Conservation (phyloP, 306 rosid genomes). For the Vicia sativa region DNA sequence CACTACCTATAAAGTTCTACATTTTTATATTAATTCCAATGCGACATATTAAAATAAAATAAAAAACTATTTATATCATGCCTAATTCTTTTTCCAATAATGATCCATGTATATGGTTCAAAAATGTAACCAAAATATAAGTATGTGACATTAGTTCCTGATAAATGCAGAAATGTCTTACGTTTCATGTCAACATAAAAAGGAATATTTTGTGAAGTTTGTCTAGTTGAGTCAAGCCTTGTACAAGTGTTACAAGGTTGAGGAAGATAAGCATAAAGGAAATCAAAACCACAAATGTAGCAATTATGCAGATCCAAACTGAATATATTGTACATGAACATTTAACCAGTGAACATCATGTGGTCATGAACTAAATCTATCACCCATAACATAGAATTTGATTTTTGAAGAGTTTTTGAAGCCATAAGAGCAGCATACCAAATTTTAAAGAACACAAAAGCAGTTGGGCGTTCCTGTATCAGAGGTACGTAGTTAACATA, state of each 20-base stretch:
- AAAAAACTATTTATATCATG: too few species aligned
- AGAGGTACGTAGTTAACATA: conserved; percentile 21
- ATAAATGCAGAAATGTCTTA: conserved; percentile 47
- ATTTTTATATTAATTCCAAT: conserved; percentile 20
- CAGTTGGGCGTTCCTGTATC: conserved; percentile 81
- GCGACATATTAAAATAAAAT: conserved; percentile 21
- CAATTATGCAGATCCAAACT: conserved; percentile 92
- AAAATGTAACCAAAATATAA: too few species aligned
- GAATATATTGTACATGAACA: conserved; percentile 80
- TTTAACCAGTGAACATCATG: conserved; percentile 92
- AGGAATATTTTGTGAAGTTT: conserved; percentile 68
- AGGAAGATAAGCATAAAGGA: conserved; percentile 86
- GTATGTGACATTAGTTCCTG: too few species aligned
- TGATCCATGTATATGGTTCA: conserved; percentile 11
- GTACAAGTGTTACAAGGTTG: conserved; percentile 81
- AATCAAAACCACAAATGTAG: conserved; percentile 61
- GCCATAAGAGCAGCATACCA: conserved; percentile 81
- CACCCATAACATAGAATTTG: conserved; percentile 98
- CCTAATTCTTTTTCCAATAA: conserved; percentile 22
- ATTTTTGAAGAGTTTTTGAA: conserved; percentile 65
- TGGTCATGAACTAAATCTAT: conserved; percentile 86
- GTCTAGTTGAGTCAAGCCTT: conserved; percentile 86
- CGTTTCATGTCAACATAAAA: conserved; percentile 64
- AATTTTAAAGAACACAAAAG: conserved; percentile 96
- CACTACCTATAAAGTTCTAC: conserved; percentile 12